Conservation (phyloP, 2,329 filamentous ascomycete species). For the Amauroascus verrucosus region DNA sequence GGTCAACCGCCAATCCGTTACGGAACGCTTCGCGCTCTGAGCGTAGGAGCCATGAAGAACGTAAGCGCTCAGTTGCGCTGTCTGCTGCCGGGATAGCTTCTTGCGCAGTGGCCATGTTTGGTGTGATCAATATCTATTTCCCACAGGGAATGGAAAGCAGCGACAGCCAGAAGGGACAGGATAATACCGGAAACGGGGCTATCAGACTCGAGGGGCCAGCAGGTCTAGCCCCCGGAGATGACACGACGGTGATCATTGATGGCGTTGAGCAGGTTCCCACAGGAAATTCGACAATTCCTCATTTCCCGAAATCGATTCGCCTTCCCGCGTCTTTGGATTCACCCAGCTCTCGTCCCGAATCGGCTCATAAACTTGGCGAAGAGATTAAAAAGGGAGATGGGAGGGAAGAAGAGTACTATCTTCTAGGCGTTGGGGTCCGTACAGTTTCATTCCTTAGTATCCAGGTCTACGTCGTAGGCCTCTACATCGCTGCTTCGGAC, state of each 20-base stretch:
- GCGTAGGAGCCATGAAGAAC: slow-evolving; percentile 21
- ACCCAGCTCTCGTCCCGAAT: slow-evolving; percentile 27
- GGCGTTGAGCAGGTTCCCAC: slow-evolving; percentile 68
- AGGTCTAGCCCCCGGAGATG: slow-evolving; percentile 26
- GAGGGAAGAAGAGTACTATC: slow-evolving; percentile 61
- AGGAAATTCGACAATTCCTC: slow-evolving; percentile 66
- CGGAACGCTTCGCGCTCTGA: slow-evolving; percentile 19
- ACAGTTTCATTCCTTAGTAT: slow-evolving; percentile 83
- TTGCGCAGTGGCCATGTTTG: slow-evolving; percentile 34
- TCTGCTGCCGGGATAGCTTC: slow-evolving; percentile 32
- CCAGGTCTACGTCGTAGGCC: slow-evolving; percentile 87
- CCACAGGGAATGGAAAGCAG: slow-evolving; percentile 14
- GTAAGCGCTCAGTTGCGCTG: slow-evolving; percentile 25
- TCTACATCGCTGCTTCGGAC: slow-evolving; percentile 79
- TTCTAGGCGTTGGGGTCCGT: slow-evolving; percentile 77
- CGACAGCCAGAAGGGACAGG: background rate
- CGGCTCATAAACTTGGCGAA: slow-evolving; percentile 28
- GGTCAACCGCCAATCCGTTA: slow-evolving; percentile 24
- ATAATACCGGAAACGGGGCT: slow-evolving; percentile 12
- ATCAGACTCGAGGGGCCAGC: slow-evolving; percentile 35
- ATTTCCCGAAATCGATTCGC: slow-evolving; percentile 63
- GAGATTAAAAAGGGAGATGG: slow-evolving; percentile 31
- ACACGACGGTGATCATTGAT: slow-evolving; percentile 39
- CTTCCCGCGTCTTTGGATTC: slow-evolving; percentile 42
- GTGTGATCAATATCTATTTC: slow-evolving; percentile 31